Base-by-base conservation (phyloP, 2,329 filamentous ascomycete genomes). In the Huntiella moniliformis region DNA sequence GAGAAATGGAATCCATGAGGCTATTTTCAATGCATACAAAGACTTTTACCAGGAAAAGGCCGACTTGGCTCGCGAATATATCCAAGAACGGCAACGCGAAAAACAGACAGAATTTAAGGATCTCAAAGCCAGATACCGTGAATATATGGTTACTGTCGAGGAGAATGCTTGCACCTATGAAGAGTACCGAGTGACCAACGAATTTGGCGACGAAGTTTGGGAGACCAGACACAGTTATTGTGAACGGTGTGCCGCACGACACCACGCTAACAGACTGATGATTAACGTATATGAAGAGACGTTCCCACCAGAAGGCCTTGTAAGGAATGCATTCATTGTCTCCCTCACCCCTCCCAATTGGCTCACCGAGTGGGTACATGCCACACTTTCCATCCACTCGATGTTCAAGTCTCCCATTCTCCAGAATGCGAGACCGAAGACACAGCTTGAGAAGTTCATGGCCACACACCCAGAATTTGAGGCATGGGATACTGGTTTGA, bases 251-350 rank as follows among this genome's bases (percentile, higher is more conserved):
- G 13, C 12, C n/a, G 0, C 38, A 51, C 3, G 3, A 4, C 0
- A 1, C 55, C 6, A 12, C 12, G 69, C 70, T 0, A 39, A 59
- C 0, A 2, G 3, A 0, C 46, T 79, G 0, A 34, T 18, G 0
- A 74, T 79, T 5, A 0, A 38, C 0, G 54, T 72, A 6, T 61
- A 73, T 51, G 74, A 79, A 53, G 76, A 71, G 71, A 73, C 74
- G 0, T 57, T 78, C 0, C 66, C 71, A 0, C 28, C 38, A 0
- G 12, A 60, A 0, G 0, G 38, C 0, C 4, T 49, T 0, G 18
- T 60, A 10, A 60, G 61, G 0, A 66, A 68, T 48, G 59, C 68
- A 0, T 61, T 63, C 0, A 59, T 77, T 0, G 77, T 77, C 42
- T 73, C 77, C 50, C 56, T 77, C 0, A 44, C 52, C 0, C 50